Evolutionary conservation across 768 basidiomycete species (phyloP).

Genomic region (Lepiota subincarnata): DNA sequence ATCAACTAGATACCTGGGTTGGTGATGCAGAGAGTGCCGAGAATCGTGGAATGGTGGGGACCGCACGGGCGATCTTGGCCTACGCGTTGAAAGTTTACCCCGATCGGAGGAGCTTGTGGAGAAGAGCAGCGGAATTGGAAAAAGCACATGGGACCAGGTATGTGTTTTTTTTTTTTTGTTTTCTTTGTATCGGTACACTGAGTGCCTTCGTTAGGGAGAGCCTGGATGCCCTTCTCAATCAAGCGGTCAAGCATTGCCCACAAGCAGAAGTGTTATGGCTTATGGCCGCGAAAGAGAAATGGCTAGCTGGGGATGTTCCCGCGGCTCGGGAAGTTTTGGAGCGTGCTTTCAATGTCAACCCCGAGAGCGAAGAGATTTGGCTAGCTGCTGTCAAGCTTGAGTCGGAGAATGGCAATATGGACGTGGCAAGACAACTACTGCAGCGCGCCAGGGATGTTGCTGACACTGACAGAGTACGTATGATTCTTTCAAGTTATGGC

Average conservation of each 20-base stretch:
- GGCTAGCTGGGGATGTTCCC: conserved; percentile 83
- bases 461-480: conserved; percentile 81
- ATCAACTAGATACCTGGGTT: conserved; percentile 84
- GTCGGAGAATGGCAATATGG: conserved; percentile 90
- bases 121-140: conserved; percentile 88
- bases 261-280: conserved; percentile 97
- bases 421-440: conserved; percentile 81
- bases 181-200: background rate
- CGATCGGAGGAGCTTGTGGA: conserved; percentile 81
- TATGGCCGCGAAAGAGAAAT: conserved; percentile 98
- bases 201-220: conserved; percentile 48
- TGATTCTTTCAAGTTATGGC: background rate
- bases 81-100: conserved; percentile 92
- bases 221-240: conserved; percentile 73
- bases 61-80: conserved; percentile 83
- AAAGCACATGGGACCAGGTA: conserved; percentile 84
- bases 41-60: conserved; percentile 68
- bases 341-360: conserved; percentile 89
- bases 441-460: conserved; percentile 87
- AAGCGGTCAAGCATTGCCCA: conserved; percentile 88
- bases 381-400: conserved; percentile 96
- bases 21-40: conserved; percentile 87
- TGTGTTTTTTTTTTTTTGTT: conserved; percentile 8
- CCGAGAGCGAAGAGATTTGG: conserved; percentile 97
- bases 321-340: conserved; percentile 89